Base-by-base conservation (phyloP, 176 grass and related monocot species). In the Oryza australiensis region DNA sequence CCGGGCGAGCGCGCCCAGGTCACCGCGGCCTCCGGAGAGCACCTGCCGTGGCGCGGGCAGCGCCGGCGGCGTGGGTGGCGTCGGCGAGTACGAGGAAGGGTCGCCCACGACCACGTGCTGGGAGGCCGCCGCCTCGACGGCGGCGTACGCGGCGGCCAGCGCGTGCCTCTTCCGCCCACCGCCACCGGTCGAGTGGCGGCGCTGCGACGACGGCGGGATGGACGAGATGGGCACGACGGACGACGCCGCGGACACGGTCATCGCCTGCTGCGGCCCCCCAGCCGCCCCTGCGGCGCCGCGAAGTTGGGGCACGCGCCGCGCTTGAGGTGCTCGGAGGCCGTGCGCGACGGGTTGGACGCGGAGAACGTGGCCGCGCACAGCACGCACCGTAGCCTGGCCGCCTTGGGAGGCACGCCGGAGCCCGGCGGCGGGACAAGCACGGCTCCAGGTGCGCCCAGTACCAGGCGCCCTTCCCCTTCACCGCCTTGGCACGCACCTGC, bases 271-370 rank as follows among this genome's bases (percentile, higher is more conserved):
- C 3, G 9, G 30, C 26, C 2, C 29, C 29, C 30, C 28, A 3
- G 55, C 43, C 28, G 75, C 24, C 1, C 67, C 5, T 41, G 64
- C 4, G 82, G 66, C 5, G 78, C 67, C 0, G 88, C 68, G 66
- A 93, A 96, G 82, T 90, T 90, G 73, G 94, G 90, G 86, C 94
- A 96, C 2, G 94, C 85, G 0, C 94, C 88, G 53, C 86, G 94
- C 80, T 91, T 96, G 68, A 96, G 83, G 81, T 96, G 94, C 86
- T 96, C 94, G 12, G 94, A 91, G 64, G 90, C 94, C 29, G 90
- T 91, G 63, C 94, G 83, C 0, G 90, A 96, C 0, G 94, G 94
- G 86, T 93, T 96, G 12, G 94, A 96, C 0, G 88, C 88, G 5
- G 91, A 94, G 82, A 94, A 94, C 11, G 81, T 81, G 46, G 88